Conservation (phyloP, 2,329 filamentous ascomycete genomes). For the Tolypocladium cylindrosporum region DNA sequence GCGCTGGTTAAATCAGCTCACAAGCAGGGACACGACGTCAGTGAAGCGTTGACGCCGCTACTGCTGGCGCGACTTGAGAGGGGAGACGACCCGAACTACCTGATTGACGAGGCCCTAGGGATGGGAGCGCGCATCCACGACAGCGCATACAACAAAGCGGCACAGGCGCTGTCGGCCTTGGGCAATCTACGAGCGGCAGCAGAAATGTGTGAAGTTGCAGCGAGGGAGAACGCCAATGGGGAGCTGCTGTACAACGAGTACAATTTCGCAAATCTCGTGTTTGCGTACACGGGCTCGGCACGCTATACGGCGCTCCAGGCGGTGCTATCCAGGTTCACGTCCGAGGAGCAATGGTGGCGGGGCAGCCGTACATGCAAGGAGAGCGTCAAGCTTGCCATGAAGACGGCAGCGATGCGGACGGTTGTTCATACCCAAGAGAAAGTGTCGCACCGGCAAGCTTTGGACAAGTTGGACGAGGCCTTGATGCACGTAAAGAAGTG, state of each 20-base stretch:
- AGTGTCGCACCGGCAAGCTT: constrained; percentile 12
- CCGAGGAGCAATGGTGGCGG: constrained; percentile 24
- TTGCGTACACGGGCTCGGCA: constrained; percentile 20
- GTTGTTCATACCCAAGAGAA: constrained; percentile 4
- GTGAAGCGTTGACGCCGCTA: constrained; percentile 26
- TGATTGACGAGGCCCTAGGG: constrained; percentile 17
- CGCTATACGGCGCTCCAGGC: constrained; percentile 19
- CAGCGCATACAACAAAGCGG: constrained; percentile 25
- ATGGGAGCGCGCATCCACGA: constrained; percentile 22
- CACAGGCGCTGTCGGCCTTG: constrained; percentile 16
- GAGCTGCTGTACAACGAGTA: constrained; percentile 24
- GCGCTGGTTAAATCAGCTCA: constrained; percentile 29
- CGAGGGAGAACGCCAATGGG: constrained; percentile 24
- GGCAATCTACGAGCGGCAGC: constrained; percentile 20
- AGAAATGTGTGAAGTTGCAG: constrained; percentile 23
- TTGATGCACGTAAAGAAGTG: constrained; percentile 14
- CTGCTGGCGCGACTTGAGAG: constrained; percentile 25
- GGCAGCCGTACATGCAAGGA: constrained; percentile 25
- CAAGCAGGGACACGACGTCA: constrained; percentile 30
- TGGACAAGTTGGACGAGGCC: constrained; percentile 13
- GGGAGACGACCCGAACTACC: constrained; percentile 14
- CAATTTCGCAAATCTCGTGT: constrained; percentile 28
- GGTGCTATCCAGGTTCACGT: constrained; percentile 20
- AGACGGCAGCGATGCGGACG: constrained; percentile 17
- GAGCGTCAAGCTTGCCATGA: constrained; percentile 27